A percentile compares a stretch with the other conserved stretches of the same genome.
These are phyloP conservation scores for Colletotrichum liriopes DNA, from an alignment of 2,329 filamentous ascomycete species.

Conservation along the genomic window DNA sequence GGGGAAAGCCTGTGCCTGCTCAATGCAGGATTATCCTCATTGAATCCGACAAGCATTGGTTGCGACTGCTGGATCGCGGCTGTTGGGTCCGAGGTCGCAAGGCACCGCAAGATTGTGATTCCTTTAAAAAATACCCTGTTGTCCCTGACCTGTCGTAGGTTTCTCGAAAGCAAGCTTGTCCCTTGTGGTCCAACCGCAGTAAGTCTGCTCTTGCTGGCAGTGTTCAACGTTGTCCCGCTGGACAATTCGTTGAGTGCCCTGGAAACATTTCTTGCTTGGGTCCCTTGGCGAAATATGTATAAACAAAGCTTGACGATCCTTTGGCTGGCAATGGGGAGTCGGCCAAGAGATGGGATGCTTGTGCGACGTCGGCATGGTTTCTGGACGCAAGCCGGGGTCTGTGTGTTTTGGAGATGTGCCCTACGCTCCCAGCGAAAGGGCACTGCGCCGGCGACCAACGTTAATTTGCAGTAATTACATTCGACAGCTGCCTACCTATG, in stretches of 20 bases:
- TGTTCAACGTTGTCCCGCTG: neutral
- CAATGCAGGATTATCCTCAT: conserved; percentile 27
- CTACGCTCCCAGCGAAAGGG: neutral
- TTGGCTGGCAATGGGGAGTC: neutral
- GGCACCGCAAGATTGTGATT: neutral
- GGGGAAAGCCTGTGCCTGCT: conserved; percentile 23
- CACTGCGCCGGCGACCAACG: conserved; percentile 8
- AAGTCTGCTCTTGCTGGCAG: neutral
- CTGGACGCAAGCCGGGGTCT: conserved; percentile 34
- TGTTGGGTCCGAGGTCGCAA: conserved; percentile 8
- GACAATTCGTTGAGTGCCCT: neutral
- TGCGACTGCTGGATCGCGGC: neutral
- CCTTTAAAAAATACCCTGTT: neutral
- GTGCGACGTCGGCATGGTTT: conserved; percentile 42
- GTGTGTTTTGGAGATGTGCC: conserved; percentile 29
- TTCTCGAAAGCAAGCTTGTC: too few species aligned
- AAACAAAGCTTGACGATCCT: conserved; percentile 13
- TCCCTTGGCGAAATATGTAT: conserved; percentile 13
- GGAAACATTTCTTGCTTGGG: neutral
- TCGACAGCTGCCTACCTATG: neutral
- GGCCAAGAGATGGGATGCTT: conserved; percentile 36
- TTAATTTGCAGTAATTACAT: neutral
- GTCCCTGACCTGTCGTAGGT: neutral
- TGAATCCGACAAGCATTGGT: neutral
- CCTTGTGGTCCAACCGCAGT: neutral